Evolutionary conservation across 179 eudicot genomes (phyloP), one percentile per base, ranked within the genome.

Genomic region (Actinidia chinensis): DNA sequence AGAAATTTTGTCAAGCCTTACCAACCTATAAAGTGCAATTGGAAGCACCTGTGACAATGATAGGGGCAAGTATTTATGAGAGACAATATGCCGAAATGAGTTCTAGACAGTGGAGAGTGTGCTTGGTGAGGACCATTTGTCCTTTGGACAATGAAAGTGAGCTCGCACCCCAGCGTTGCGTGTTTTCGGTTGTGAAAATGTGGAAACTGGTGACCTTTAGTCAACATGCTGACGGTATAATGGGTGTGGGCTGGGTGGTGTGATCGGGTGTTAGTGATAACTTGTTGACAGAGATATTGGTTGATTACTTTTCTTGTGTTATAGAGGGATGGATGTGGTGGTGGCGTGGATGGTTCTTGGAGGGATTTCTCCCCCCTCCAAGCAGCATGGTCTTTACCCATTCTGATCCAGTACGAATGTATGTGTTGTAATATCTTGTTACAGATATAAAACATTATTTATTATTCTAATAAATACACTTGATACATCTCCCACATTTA

Each of bases 291-390:
- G 83, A 76, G 90, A 96, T 91, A 61, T 89, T 95, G 50, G 87
- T 85, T 79, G 87, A 93, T 86, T 93, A 96, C 23, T 95, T 95
- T 83, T 95, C 99, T 40, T 95, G 79, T 95, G 99, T 78, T 95
- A 95, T 84, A 98, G 99, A 46, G 98, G 99, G 59, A 92, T 95
- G 96, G 93, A 88, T 83, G 81, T 81, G 95, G 96, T 79, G 99
- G 98, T 78, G 99, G 99, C 80, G 93, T 98, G n/a, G 64, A 95
- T 95, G 99, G 91, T 95, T 85, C 98, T 95, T 80, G 99, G 99
- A 75, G 88, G 89, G 79, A 82, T 93, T 71, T 80, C 92, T 47
- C 78, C 89, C 60, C 99, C 99, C 60, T 63, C 85, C 42, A 90
- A 83, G n/a, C n/a, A n/a, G n/a, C 76, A 93, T 92, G 98, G 92